Base-by-base conservation (phyloP, 129 eudicot genomes). In the Centella asiatica region DNA sequence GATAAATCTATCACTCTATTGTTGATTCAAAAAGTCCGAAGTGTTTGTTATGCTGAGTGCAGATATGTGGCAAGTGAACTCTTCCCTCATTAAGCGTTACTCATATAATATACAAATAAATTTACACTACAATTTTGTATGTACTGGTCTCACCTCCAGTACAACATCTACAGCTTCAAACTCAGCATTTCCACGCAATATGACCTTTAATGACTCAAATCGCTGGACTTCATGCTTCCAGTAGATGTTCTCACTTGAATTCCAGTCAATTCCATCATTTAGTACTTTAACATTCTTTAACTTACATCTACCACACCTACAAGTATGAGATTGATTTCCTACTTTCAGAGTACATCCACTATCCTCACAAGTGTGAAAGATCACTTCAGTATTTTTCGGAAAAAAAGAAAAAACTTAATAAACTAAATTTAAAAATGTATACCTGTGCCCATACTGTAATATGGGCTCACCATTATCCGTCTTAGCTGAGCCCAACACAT, bases 161-260 rank as follows among this genome's bases (percentile, higher is more conserved):
- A 63, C 76, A 57, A 92, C 92, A 72, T 87, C 92, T 44, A 46
- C 77, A 17, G 96, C 99, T 71, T 92, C 99, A 80, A 92, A 92
- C 78, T 92, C 99, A 49, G 96, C 95, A 82, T 92, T 92, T 78
- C 96, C 99, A 87, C 84, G 96, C 64, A 92, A 81, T 58, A 78
- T 67, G 67, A 92, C 81, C 76, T 87, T 82, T 61, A 87, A 57
- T 46, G 84, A 72, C 80, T 92, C 95, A 66, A 66, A 47, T 51
- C 95, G 87, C 72, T 78, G 72, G 69, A 92, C 90, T 49, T 87
- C 95, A 72, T 92, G 95, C 78, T 84, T 92, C 99, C 99, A 92
- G 74, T 84, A 92, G 39, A 80, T 52, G 71, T 87, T 92, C 17
- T 76, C 63, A 63, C 81, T 74, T 14, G 90, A 87, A 55, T 74